Base-by-base conservation (phyloP, 495 filamentous ascomycete genomes). In the Lentithecium fluviatile region DNA sequence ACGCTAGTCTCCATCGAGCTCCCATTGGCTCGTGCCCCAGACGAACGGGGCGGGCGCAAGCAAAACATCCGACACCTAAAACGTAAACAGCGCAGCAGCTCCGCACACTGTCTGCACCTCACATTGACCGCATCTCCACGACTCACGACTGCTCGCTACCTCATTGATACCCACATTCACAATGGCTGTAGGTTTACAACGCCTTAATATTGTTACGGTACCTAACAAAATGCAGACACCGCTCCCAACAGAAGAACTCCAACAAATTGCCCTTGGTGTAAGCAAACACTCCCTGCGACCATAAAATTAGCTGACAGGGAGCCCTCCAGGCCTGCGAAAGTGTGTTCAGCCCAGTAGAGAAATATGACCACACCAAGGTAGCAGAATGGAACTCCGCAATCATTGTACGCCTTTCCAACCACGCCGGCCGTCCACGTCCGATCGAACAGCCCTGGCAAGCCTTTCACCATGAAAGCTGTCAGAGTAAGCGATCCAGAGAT, bases 341-440 rank as follows among this genome's bases (percentile, higher is more conserved):
- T 59, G 84, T 90, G 56, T 80, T 98, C 66, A 81, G 82, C 49
- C 79, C 76, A 62, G 82, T 81, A 46, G 81, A 88, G 38, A 82
- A 75, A 74, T 98, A 98, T 73, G 87, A 95, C 50, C 94, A 97
- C 73, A 70, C 83, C 51, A 81, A 83, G 56, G 91, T 91, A 51
- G 82, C 85, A 58, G 72, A 80, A 48, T 97, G 95, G 95, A 98
- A 97, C 76, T 84, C 84, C 20, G 74, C 79, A 52, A 97, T 98
- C 73, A 96, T 98, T 71, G 91, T 96, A 82, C 65, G 84, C 77
- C 50, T 37, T n/a, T 32, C 29, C 29, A 32, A 32, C 4, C 10
- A 32, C 29, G 10, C 3, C 29, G 29, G 29, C 29, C 29, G 3
- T 10, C 29, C 29, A 32, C 29, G 29, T 32, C 29, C 29, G 29